Evolutionary conservation across 2,329 filamentous ascomycete genomes (phyloP), one percentile per base, ranked within the genome.

Genomic region (Metarhizium album): DNA sequence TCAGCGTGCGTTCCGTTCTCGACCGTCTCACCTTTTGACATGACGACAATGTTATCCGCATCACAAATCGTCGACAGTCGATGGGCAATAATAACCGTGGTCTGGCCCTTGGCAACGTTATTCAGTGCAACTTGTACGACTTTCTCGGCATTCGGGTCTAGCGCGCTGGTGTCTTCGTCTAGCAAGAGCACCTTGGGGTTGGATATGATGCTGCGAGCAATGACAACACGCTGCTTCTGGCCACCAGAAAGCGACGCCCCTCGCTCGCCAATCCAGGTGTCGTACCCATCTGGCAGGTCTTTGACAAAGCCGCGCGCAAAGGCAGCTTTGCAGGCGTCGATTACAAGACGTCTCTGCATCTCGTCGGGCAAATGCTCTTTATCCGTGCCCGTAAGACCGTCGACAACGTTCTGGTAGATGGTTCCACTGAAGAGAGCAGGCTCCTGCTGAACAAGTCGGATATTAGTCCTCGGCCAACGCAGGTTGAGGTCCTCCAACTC

Each of bases 61-160:
- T 79, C 70, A 53, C 73, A 73, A 52, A 82, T 77, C 0, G 79
- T 82, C 0, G 75, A 77, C 1, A 83, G 67, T 2, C 78, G 66
- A 60, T 83, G 80, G 0, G 83, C 82, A 53, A 86, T 83, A n/a
- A 82, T 73, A 42, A 86, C 78, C 2, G 81, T 84, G 1, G 83
- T 86, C n/a, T 82, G 71, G 22, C 75, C 74, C 42, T 72, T 68
- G 1, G 78, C 78, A 5, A 68, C 68, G 3, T 74, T 73, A 53
- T 78, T 74, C 18, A 83, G 69, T 0, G 79, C 78, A 48, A 70
- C 63, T 54, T 82, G 79, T 0, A 83, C 79, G 22, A 77, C 70
- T 27, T 70, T 67, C 47, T 74, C 71, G 2, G 73, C 67, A 16
- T 69, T 68, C 2, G 70, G 67, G 42, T 74, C 70, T 7, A 74